Evolutionary conservation across 208 protist genomes (phyloP).

Genomic region (Acanthamoeba castellanii): DNA sequence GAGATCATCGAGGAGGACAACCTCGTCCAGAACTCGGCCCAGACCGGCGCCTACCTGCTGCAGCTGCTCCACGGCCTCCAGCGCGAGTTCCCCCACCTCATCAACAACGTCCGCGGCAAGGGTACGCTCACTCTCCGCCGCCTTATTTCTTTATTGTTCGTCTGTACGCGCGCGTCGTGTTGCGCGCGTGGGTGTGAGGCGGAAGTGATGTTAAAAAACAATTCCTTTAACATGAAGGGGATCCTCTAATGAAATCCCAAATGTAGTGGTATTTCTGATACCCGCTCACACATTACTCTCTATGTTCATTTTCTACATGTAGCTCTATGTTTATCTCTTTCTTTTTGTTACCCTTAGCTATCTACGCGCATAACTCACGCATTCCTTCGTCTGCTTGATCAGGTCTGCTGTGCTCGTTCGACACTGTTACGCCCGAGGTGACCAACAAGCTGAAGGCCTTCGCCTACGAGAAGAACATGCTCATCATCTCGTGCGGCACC

Average conservation of each 20-base stretch:
- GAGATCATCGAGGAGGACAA: constrained; percentile 82
- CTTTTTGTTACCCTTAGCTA: neutral
- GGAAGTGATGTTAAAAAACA: neutral
- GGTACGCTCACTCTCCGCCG: neutral
- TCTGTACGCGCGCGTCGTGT: too few relatives aligned
- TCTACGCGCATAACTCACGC: neutral
- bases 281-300: neutral
- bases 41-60: constrained; percentile 75
- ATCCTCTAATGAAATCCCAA: neutral
- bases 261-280: constrained; percentile 10
- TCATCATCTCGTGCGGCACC: constrained; percentile 77
- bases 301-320: neutral
- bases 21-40: constrained; percentile 74
- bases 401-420: constrained; percentile 71
- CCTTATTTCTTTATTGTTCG: neutral
- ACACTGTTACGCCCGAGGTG: constrained; percentile 56
- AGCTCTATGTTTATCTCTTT: too few relatives aligned
- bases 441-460: constrained; percentile 22
- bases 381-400: neutral
- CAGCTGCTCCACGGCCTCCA: constrained; percentile 64
- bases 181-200: too few relatives aligned
- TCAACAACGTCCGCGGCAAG: constrained; percentile 78
- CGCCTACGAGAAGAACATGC: constrained; percentile 73
- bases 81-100: constrained; percentile 69
- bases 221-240: constrained; percentile 33